Conservation (phyloP, 192 early-diverging fungal genomes). For the Dispira parvispora region DNA sequence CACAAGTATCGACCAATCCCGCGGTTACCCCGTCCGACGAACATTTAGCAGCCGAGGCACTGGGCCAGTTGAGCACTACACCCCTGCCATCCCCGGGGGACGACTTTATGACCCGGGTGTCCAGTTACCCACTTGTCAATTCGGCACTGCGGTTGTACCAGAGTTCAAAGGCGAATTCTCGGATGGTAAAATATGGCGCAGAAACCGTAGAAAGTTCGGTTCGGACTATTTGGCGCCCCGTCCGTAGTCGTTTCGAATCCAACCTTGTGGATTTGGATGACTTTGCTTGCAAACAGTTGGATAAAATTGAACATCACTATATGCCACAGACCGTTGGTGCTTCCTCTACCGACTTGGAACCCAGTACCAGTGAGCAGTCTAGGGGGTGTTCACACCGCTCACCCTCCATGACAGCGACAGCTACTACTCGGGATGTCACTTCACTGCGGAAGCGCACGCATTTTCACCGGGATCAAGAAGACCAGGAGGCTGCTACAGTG, state of each 20-base stretch:
- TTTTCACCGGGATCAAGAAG: no score
- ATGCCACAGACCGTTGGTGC: no score
- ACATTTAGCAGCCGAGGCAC: background rate
- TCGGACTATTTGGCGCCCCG: constrained; percentile 48
- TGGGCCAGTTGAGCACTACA: constrained; percentile 1
- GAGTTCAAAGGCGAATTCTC: constrained; percentile 42
- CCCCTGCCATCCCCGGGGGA: background rate
- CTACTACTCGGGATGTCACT: no score
- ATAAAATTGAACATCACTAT: constrained; percentile 27
- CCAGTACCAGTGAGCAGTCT: no score
- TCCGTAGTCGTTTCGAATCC: constrained; percentile 56
- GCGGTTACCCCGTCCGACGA: background rate
- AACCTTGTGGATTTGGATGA: constrained; percentile 45
- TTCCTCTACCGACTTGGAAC: no score
- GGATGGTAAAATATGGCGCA: constrained; percentile 48
- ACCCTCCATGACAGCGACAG: no score
- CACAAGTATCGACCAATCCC: background rate
- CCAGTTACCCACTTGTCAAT: constrained; percentile 62
- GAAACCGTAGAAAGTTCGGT: constrained; percentile 64
- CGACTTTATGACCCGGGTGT: constrained; percentile 60
- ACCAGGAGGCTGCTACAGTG: no score
- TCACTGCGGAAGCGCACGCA: no score
- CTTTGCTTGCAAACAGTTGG: constrained; percentile 61
- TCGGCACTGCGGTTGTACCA: constrained; percentile 59
- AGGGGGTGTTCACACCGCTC: no score